Evolutionary conservation across 768 basidiomycete genomes (phyloP).

Genomic region (Termitomyces sp.): DNA sequence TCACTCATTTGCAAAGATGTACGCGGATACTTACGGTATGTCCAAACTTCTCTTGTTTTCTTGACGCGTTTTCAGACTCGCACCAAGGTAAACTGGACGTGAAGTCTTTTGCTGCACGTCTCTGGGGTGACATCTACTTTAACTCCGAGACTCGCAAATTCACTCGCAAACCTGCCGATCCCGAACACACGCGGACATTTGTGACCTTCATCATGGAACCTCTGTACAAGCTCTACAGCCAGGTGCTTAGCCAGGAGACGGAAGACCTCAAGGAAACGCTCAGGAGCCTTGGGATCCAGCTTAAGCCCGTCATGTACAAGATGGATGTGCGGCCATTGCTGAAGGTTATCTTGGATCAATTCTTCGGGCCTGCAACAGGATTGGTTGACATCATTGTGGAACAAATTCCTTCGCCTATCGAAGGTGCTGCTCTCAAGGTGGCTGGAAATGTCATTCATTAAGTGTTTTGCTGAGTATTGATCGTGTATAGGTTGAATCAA

Average conservation of each 20-base stretch:
- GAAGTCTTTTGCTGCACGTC: slow-evolving; percentile 79
- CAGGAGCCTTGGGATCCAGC: slow-evolving; percentile 67
- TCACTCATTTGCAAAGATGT: slow-evolving; percentile 92
- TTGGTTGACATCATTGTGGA: slow-evolving; percentile 91
- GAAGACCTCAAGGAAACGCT: slow-evolving; percentile 84
- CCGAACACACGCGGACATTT: slow-evolving; percentile 80
- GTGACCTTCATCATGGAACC: slow-evolving; percentile 96
- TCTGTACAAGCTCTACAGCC: slow-evolving; percentile 93
- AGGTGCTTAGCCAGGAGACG: slow-evolving; percentile 92
- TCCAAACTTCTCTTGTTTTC: neutral
- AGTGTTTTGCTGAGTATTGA: neutral
- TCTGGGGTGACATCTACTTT: slow-evolving; percentile 99
- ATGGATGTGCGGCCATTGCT: slow-evolving; percentile 96
- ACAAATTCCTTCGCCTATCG: slow-evolving; percentile 81
- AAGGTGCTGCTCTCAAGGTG: slow-evolving; percentile 60
- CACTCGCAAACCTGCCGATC: slow-evolving; percentile 77
- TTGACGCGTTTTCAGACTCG: neutral
- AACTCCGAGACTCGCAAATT: slow-evolving; percentile 84
- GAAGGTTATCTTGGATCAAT: slow-evolving; percentile 91
- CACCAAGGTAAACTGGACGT: slow-evolving; percentile 76
- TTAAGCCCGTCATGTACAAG: slow-evolving; percentile 95
- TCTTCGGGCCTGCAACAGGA: slow-evolving; percentile 89
- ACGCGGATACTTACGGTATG: slow-evolving; percentile 87
- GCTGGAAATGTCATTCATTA: neutral
- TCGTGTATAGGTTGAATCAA: slow-evolving; percentile 60